Base-by-base conservation (phyloP, 129 eudicot species). In the Mikania micrantha region DNA sequence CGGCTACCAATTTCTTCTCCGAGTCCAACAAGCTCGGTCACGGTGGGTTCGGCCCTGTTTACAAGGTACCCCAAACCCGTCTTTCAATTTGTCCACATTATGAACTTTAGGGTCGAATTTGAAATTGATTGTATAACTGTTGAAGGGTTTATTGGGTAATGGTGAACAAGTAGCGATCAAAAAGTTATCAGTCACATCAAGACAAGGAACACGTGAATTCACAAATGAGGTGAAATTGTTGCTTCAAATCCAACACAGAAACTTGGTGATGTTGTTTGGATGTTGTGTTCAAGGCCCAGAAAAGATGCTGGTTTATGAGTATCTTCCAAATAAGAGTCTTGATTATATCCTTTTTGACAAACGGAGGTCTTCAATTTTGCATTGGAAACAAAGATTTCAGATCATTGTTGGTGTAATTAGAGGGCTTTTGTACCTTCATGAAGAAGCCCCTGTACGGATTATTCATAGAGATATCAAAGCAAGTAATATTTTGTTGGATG, bases 391-490 rank as follows among this genome's bases (percentile, higher is more conserved):
- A 72, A 78, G 96, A 50, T 77, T 78, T 76, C 76, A 58, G 57
- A 85, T 87, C 62, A 67, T 91, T 35, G 49, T 72, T 2, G 95
- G 97, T 2, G 24, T 91, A 4, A 79, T 81, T 16, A 83, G 96
- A 74, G 97, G 95, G 62, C 96, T 91, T 77, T 88, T 91, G 64
- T 91, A 91, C 66, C 80, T 91, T 36, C 97, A 91, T 61, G 97
- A 91, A 77, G 97, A 91, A 72, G 97, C 97, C 0, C 36, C 36
- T 32, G 36, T 32, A 7, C 4, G 36, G 36, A 32, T 32, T 32
- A 32, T 32, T 32, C 36, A 32, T 3, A 32, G 36, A 32, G 36
- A 32, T 7, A 32, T 32, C 6, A 32, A 32, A 32, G 36, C 36
- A 3, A 32, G 36, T 32, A 32, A 32, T 32, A 32, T 32, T 3